Base-by-base conservation (phyloP, 1,284 basidiomycete genomes). In the Sporisorium reilianum region DNA sequence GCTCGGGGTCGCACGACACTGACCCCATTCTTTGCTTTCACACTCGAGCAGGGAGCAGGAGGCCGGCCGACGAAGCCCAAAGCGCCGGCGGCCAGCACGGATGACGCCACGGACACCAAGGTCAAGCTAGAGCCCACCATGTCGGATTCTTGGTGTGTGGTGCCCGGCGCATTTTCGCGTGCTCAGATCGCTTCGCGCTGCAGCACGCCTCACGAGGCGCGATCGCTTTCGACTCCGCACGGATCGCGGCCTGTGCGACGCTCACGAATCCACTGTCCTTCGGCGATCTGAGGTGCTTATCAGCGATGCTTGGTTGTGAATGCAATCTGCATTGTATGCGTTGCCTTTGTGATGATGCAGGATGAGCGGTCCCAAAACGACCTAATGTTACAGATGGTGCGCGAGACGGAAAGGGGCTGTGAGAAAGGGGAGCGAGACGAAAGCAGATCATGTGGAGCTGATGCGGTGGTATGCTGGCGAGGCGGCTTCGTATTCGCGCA, bases 391-490 rank as follows among this genome's bases (percentile, higher is more conserved):
- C 67, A 69, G 52, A 36, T 28, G 49, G n/a, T 41, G n/a, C n/a
- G 6, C 38, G n/a, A 20, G n/a, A 41, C 16, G 10, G n/a, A 4
- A n/a, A n/a, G n/a, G 38, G 38, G 38, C 8, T 25, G 48, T 9
- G 18, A 8, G 41, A 62, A 8, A 16, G 23, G 20, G 5, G 18
- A 28, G 40, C 20, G 51, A 25, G n/a, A 40, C 2, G n/a, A 23
- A n/a, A n/a, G 16, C 3, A 5, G 42, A 32, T 62, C 45, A 81
- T 41, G 65, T 80, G 6, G 58, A 66, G 50, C 71, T 69, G 38
- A 92, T 87, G 80, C 91, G 92, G 82, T 92, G 90, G 81, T 94
- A 94, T 70, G 89, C 88, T 50, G 90, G 79, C 74, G 88, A 89
- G 8, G 92, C 89, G 46, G 88, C 89, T 71, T 92, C 89, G 84